phyloP scores from a whole-genome alignment of 805 yeast genomes.

The Zygosaccharomyces gambellarensis region DNA sequence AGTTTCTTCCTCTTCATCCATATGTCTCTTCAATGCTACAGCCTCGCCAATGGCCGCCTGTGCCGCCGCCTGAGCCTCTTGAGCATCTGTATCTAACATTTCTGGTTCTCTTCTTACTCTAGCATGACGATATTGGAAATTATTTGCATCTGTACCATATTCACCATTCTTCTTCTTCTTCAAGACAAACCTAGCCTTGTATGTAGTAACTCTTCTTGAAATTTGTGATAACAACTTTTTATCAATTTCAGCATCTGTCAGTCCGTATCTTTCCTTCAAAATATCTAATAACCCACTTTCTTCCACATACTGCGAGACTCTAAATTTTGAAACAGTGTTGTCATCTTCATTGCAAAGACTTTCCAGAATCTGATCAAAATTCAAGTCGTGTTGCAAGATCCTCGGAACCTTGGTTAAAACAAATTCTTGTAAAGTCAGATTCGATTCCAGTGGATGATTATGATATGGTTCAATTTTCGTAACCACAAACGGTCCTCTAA shows the following conservation, averaged over 20 bases:
- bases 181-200: conserved; percentile 34
- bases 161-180: conserved; percentile 33
- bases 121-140: conserved; percentile 3
- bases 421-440: conserved; percentile 29
- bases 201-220: conserved; percentile 34
- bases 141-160: conserved; percentile 19
- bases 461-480: conserved; percentile 36
- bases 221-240: conserved; percentile 30
- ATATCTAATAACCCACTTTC: conserved; percentile 33
- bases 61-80: conserved; percentile 27
- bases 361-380: conserved; percentile 32
- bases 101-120: conserved; percentile 9
- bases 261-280: conserved; percentile 29
- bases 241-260: conserved; percentile 30
- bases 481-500: conserved; percentile 33
- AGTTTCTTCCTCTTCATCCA: conserved; percentile 16
- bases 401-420: conserved; percentile 34
- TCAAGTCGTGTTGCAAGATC: conserved; percentile 32
- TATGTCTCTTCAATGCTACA: conserved; percentile 18
- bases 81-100: conserved; percentile 15
- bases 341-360: conserved; percentile 31
- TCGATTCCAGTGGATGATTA: conserved; percentile 33
- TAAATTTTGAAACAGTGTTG: conserved; percentile 30
- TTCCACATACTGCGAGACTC: conserved; percentile 33
- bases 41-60: conserved; percentile 28